Percentiles rank a stretch among this genome's conserved stretches.
Evolutionary conservation across 2,329 filamentous ascomycete genomes (phyloP).

Genomic region (Ophiostoma sp.): DNA sequence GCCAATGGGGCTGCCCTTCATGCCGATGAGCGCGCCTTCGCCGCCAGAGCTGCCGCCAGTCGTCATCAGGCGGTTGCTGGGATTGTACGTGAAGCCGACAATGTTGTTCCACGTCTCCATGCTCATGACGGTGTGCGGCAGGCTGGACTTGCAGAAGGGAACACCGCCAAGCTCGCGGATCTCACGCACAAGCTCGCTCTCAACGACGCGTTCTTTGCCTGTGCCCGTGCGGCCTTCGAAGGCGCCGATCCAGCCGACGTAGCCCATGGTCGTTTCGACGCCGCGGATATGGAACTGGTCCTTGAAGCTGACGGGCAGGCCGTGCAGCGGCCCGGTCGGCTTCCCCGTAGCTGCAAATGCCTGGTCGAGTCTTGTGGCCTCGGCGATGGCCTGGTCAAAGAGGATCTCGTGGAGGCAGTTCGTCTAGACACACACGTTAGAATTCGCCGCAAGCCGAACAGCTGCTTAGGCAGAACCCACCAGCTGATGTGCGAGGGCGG

Average conservation of each 20-base stretch:
- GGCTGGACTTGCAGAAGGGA: conserved; percentile 31
- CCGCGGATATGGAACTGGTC: conserved; percentile 43
- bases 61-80: conserved; percentile 33
- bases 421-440: conserved; percentile 29
- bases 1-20: conserved; percentile 32
- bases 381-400: conserved; percentile 32
- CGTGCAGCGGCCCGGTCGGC: conserved; percentile 36
- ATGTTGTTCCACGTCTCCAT: conserved; percentile 36
- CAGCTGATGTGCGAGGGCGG: conserved; percentile 22
- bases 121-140: conserved; percentile 30
- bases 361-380: conserved; percentile 33
- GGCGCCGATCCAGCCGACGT: conserved; percentile 24
- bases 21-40: conserved; percentile 34
- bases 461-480: background rate
- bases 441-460: too few species aligned
- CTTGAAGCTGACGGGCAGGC: conserved; percentile 46
- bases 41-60: conserved; percentile 37
- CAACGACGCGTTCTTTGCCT: conserved; percentile 23
- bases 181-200: conserved; percentile 30
- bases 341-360: conserved; percentile 30
- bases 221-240: conserved; percentile 20
- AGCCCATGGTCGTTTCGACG: conserved; percentile 35
- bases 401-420: conserved; percentile 44
- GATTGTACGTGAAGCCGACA: conserved; percentile 35
- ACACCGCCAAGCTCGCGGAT: conserved; percentile 30